phyloP scores from a whole-genome alignment of 176 grass and related monocot genomes.

The Rhynchospora tenuis region DNA sequence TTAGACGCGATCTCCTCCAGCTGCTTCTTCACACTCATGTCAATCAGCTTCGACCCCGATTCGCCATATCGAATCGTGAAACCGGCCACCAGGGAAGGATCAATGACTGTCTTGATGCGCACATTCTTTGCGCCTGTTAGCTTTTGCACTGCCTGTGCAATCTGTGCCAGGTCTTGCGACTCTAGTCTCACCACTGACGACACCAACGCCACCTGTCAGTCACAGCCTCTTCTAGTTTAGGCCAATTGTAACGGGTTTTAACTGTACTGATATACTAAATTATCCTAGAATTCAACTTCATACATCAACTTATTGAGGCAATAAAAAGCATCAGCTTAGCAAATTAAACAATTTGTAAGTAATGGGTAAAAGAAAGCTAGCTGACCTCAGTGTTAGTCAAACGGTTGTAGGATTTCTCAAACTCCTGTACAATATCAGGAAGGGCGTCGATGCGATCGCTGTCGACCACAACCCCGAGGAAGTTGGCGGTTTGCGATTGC shows the following conservation, averaged over 20 bases:
- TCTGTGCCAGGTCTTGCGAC: conserved; percentile 76
- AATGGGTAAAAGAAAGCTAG: too few species aligned
- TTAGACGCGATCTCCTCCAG: conserved; percentile 60
- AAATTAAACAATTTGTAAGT: neutral
- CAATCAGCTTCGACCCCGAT: conserved; percentile 56
- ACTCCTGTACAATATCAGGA: conserved; percentile 62
- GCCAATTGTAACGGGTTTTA: neutral
- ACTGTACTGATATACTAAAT: neutral
- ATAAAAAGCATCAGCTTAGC: neutral
- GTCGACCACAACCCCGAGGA: conserved; percentile 78
- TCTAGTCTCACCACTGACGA: conserved; percentile 83
- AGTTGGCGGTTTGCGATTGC: conserved; percentile 61
- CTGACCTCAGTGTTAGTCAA: conserved; percentile 64
- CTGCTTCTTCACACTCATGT: conserved; percentile 92
- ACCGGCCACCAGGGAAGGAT: conserved; percentile 71
- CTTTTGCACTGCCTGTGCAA: conserved; percentile 61
- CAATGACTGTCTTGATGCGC: conserved; percentile 62
- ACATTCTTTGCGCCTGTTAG: conserved; percentile 72
- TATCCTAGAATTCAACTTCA: neutral
- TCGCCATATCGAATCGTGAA: conserved; percentile 81
- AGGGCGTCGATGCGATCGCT: conserved; percentile 42
- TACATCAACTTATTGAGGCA: neutral
- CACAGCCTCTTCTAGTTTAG: neutral
- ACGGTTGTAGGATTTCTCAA: conserved; percentile 66
- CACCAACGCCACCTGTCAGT: conserved; percentile 44